Conservation (phyloP, 305 asterid species). For the Solanum hybrid region DNA sequence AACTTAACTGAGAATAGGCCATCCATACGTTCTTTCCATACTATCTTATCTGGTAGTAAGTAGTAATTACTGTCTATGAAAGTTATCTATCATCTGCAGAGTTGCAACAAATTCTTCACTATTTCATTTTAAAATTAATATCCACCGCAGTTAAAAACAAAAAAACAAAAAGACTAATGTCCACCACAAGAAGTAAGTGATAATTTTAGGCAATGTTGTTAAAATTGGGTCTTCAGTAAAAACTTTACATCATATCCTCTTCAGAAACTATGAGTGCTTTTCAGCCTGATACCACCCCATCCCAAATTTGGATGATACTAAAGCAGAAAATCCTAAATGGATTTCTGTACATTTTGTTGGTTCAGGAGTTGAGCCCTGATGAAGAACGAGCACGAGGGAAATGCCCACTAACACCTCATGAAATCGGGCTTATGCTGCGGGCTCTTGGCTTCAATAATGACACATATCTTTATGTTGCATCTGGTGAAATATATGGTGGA, state of each 20-base stretch:
- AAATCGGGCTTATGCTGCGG: slow-evolving; percentile 91
- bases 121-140: neutral
- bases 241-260: neutral
- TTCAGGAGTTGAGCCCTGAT: slow-evolving; percentile 85
- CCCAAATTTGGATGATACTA: neutral
- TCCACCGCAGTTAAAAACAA: neutral
- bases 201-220: neutral
- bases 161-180: neutral
- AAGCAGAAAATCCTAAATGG: neutral
- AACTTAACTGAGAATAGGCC: neutral
- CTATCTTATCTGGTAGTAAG: neutral
- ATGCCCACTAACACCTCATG: slow-evolving; percentile 98
- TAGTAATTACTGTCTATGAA: neutral
- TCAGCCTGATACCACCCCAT: neutral
- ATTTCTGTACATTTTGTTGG: slow-evolving; percentile 10
- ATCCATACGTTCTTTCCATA: neutral
- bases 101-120: neutral
- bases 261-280: neutral
- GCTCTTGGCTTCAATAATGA: slow-evolving; percentile 87
- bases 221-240: neutral
- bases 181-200: neutral
- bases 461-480: slow-evolving; percentile 84
- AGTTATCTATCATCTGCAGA: neutral
- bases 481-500: slow-evolving; percentile 99
- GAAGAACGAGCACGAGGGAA: slow-evolving; percentile 92